Conservation (phyloP, 225 moss, liverwort and hornwort genomes). For the Ulota crispa region DNA sequence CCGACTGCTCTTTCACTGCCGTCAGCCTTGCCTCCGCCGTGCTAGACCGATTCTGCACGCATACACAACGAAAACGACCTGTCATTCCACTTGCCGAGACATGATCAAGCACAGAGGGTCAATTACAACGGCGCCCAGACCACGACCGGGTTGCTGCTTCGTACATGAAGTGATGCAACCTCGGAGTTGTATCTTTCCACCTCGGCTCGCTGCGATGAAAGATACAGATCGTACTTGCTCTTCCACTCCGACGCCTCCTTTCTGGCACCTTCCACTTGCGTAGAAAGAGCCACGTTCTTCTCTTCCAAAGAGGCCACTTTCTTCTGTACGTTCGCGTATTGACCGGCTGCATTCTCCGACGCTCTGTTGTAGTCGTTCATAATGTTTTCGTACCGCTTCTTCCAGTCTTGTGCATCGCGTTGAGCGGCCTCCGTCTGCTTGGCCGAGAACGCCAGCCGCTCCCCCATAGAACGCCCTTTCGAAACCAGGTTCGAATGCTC, state of each 20-base stretch:
- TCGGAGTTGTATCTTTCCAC: conserved; percentile 59
- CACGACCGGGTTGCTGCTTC: too few species aligned
- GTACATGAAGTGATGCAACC: conserved; percentile 48
- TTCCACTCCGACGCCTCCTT: conserved; percentile 67
- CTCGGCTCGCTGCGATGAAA: conserved; percentile 44
- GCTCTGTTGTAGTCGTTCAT: conserved; percentile 57
- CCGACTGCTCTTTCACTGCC: conserved; percentile 70
- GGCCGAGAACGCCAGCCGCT: conserved; percentile 65
- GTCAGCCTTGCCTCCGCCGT: conserved; percentile 80
- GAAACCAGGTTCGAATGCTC: conserved; percentile 66
- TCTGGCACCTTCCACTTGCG: conserved; percentile 61
- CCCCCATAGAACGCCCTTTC: conserved; percentile 66
- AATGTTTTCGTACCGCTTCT: conserved; percentile 63
- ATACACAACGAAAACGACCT: not conserved
- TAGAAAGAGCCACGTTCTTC: conserved; percentile 32
- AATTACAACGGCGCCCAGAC: too few species aligned
- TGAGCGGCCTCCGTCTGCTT: conserved; percentile 73
- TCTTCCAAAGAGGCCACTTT: conserved; percentile 69
- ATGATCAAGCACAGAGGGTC: too few species aligned
- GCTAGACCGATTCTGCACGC: conserved; percentile 64
- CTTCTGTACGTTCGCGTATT: conserved; percentile 60
- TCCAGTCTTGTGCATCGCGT: conserved; percentile 79
- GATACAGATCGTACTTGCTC: conserved; percentile 56
- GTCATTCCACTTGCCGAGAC: not conserved
- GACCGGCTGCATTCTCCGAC: conserved; percentile 57